These are phyloP conservation scores for Perkinsus marinus DNA, from an alignment of 169 alveolate species.

Conservation along the genomic window DNA sequence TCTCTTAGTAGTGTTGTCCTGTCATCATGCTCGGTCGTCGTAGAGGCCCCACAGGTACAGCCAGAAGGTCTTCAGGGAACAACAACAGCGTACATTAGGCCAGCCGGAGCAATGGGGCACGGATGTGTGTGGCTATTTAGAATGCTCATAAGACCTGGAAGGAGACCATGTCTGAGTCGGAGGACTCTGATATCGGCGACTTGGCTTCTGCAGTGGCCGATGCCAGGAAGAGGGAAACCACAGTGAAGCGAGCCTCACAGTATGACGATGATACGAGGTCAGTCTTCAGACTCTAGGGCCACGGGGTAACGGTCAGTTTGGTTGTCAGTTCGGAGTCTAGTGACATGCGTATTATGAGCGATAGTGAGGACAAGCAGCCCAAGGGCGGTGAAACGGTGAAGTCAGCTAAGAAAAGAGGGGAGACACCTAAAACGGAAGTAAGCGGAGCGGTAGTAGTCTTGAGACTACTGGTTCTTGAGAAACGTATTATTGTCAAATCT, in stretches of 20 bases:
- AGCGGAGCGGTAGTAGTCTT: neutral
- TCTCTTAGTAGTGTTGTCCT: too few species aligned
- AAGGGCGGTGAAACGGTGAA: neutral
- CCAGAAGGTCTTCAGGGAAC: neutral
- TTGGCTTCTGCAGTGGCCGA: neutral
- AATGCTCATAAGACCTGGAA: neutral
- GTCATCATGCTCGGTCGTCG: neutral
- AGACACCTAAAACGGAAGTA: neutral
- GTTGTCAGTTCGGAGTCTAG: neutral
- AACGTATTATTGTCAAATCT: neutral
- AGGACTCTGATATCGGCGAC: neutral
- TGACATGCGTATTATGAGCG: neutral
- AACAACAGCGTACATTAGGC: neutral
- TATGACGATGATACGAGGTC: neutral
- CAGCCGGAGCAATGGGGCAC: too few species aligned
- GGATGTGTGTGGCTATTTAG: neutral
- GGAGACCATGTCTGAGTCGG: neutral
- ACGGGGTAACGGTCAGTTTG: neutral
- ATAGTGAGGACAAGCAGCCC: neutral
- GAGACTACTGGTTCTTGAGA: too few species aligned
- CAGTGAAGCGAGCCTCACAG: neutral
- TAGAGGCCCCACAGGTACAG: neutral
- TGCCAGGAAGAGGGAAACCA: neutral
- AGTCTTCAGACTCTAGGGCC: neutral
- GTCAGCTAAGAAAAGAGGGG: neutral